Evolutionary conservation across 495 filamentous ascomycete genomes (phyloP).

Genomic region (Hapsidospora chrysogenum): DNA sequence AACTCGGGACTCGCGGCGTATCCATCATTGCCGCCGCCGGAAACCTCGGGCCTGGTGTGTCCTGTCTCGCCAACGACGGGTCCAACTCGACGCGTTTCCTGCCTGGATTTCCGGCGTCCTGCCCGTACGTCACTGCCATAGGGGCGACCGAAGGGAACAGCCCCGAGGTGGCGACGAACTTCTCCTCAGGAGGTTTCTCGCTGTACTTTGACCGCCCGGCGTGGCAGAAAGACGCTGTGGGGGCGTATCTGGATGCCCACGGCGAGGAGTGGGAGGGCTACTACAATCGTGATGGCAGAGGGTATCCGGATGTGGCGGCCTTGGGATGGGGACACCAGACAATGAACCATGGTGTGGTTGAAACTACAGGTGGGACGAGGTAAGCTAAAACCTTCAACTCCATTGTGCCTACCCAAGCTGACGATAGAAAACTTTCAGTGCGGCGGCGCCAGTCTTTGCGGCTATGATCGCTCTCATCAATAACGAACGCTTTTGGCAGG

Average conservation of each 20-base stretch:
- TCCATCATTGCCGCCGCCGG: conserved; percentile 56
- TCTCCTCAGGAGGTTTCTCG: conserved; percentile 53
- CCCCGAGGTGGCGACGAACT: conserved; percentile 43
- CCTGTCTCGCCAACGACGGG: conserved; percentile 50
- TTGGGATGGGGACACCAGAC: conserved; percentile 31
- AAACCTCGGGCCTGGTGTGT: conserved; percentile 51
- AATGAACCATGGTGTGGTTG: neutral
- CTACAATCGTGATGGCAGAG: conserved; percentile 43
- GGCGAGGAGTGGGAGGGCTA: conserved; percentile 4
- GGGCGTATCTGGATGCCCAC: conserved; percentile 29
- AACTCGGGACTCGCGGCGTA: conserved; percentile 59
- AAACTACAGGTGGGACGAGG: conserved; percentile 14
- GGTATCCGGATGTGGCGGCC: conserved; percentile 54
- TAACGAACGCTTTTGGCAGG: conserved; percentile 36
- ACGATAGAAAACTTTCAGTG: conserved; percentile 24
- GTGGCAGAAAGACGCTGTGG: conserved; percentile 44
- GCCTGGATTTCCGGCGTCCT: conserved; percentile 52
- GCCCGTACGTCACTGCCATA: conserved; percentile 59
- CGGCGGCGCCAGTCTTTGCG: conserved; percentile 40
- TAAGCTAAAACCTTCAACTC: neutral
- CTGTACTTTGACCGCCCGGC: conserved; percentile 42
- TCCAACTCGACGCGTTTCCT: conserved; percentile 46
- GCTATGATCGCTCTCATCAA: conserved; percentile 47
- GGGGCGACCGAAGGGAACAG: conserved; percentile 41
- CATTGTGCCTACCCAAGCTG: no score